These are phyloP conservation scores for Yamadazyma trypodendri DNA, from an alignment of 1,139 yeast species.

Conservation along the genomic window DNA sequence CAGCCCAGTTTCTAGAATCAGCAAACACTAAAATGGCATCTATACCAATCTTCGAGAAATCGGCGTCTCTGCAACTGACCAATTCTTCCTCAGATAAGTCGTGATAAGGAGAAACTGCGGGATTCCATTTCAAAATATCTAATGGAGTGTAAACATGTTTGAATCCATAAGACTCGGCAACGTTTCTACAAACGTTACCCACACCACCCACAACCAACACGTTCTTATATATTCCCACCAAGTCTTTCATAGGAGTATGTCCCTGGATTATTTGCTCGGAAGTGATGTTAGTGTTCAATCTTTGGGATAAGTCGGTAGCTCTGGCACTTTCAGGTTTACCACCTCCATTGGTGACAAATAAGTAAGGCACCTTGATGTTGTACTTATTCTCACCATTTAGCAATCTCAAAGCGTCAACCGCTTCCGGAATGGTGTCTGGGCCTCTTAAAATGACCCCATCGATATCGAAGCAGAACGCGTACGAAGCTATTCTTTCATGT, in stretches of 20 bases:
- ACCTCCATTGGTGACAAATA: slow-evolving; percentile 87
- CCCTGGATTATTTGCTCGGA: slow-evolving; percentile 84
- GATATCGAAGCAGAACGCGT: slow-evolving; percentile 84
- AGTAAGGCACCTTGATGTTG: slow-evolving; percentile 79
- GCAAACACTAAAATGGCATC: slow-evolving; percentile 80
- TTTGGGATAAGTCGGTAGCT: slow-evolving; percentile 62
- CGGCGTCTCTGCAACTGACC: slow-evolving; percentile 54
- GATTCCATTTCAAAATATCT: slow-evolving; percentile 82
- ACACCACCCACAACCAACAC: slow-evolving; percentile 86
- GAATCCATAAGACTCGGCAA: slow-evolving; percentile 77
- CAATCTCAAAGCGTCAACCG: slow-evolving; percentile 65
- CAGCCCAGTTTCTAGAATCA: slow-evolving; percentile 86
- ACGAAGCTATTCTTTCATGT: slow-evolving; percentile 72
- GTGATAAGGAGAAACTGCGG: slow-evolving; percentile 79
- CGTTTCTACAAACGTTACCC: slow-evolving; percentile 77
- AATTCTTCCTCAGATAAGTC: slow-evolving; percentile 70
- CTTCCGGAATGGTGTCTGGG: slow-evolving; percentile 76
- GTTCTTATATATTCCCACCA: slow-evolving; percentile 61
- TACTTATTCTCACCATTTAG: slow-evolving; percentile 77
- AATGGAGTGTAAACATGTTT: slow-evolving; percentile 74
- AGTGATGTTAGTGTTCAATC: slow-evolving; percentile 60
- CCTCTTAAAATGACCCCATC: slow-evolving; percentile 83
- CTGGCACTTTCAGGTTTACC: slow-evolving; percentile 76
- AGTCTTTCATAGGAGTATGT: slow-evolving; percentile 84
- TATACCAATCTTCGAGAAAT: slow-evolving; percentile 60